Base-by-base conservation (phyloP, 2,329 filamentous ascomycete genomes). In the Colletotrichum tropicale region DNA sequence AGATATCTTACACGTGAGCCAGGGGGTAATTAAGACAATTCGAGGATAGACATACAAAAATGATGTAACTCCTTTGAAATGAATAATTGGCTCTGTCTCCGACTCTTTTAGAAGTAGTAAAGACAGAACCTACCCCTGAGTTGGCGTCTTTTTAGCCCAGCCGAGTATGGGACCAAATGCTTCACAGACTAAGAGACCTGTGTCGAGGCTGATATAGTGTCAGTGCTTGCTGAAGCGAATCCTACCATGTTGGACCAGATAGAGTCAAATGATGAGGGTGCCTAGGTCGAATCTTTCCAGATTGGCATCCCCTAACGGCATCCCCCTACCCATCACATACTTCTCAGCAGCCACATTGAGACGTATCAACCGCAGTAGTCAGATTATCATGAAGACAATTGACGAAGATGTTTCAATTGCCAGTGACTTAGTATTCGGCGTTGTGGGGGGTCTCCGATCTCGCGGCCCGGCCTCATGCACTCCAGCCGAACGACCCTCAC, bases 351-450 rank as follows among this genome's bases (percentile, higher is more conserved):
- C 43, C 4, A 13, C 10, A 21, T 0, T 13, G 43, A 52, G 4
- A 52, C 10, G 18, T 0, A 48, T n/a, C 0, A 12, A 21, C 3
- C 43, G 8, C 3, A 4, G 43, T 0, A 3, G 1, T 13, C 43
- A 21, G n/a, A 7, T 4, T 0, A 21, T 0, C n/a, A 0, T 4
- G 10, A 21, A 0, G 1, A 2, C 10, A 21, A 21, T 7, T 13
- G 0, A 48, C 0, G 2, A 48, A 13, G 0, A 52, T 48, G 0
- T 52, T 52, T 0, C 43, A 52, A 21, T 13, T n/a, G 6, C 10
- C 10, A 21, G 1, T n/a, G 0, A 48, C 43, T 2, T 1, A 7
- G n/a, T 21, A 0, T 52, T 21, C n/a, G 43, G 43, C 43, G 43
- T 13, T 52, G 43, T 52, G 43, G 43, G 43, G 43, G 43, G n/a